Conservation (phyloP, 192 early-diverging fungal species). For the Spizellomyces sp. region DNA sequence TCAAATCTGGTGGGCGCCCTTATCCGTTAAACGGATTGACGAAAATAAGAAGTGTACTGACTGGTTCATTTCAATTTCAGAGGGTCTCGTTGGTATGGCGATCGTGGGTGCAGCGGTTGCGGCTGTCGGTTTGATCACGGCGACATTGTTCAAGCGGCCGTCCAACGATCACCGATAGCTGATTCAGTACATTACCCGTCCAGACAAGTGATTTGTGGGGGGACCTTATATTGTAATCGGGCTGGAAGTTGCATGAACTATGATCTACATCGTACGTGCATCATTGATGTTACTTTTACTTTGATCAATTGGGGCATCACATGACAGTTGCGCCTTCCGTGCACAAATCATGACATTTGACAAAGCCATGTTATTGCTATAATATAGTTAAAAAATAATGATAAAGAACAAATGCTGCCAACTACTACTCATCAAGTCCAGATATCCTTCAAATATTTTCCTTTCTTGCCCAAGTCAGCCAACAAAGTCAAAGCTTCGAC, state of each 20-base stretch:
- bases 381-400: not conserved
- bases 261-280: not conserved
- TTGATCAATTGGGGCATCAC: not conserved
- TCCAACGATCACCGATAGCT: not conserved
- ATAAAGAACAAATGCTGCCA: not conserved
- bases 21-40: not conserved
- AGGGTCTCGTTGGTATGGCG: conserved; percentile 88
- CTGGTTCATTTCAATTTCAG: conserved; percentile 38
- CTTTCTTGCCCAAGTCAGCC: conserved; percentile 62
- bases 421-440: conserved; percentile 30
- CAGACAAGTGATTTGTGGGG: not conserved
- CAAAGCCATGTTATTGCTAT: too few relatives aligned
- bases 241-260: not conserved
- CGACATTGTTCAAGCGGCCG: conserved; percentile 12
- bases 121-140: conserved; percentile 51
- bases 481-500: conserved; percentile 58
- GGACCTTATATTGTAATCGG: not conserved
- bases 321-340: not conserved
- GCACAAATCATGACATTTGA: not conserved
- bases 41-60: not conserved
- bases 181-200: not conserved
- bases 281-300: not conserved
- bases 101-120: conserved; percentile 80
- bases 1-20: conserved; percentile 59
- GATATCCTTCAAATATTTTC: conserved; percentile 63